These are phyloP conservation scores for Colletotrichum euphorbiae DNA, from an alignment of 2,329 filamentous ascomycete genomes.

Conservation along the genomic window DNA sequence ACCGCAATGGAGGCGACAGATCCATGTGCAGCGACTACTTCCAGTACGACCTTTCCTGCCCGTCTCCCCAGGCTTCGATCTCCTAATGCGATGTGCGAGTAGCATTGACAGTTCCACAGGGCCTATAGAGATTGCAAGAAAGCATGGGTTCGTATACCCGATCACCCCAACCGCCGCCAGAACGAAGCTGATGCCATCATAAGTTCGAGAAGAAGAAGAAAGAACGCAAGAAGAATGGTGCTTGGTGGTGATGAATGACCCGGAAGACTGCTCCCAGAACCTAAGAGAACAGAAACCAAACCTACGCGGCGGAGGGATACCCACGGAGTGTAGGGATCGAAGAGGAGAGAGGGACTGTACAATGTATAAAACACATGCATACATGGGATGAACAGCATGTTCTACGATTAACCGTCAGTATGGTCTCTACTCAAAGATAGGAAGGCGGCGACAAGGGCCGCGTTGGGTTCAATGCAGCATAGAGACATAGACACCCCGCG, in stretches of 20 bases:
- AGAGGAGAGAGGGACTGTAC: conserved; percentile 14
- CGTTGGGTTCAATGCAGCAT: background rate
- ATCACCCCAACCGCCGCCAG: background rate
- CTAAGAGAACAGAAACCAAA: conserved; percentile 12
- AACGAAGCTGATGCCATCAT: background rate
- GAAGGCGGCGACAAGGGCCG: background rate
- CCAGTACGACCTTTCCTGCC: conserved; percentile 67
- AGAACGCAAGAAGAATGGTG: conserved; percentile 44
- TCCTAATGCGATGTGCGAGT: background rate
- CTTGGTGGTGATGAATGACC: conserved; percentile 38
- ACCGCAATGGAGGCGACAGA: conserved; percentile 87
- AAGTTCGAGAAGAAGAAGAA: conserved; percentile 47
- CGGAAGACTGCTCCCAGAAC: background rate
- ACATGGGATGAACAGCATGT: conserved; percentile 12
- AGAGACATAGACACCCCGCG: background rate
- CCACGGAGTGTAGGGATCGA: background rate
- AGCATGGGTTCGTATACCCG: conserved; percentile 76
- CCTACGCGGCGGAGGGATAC: background rate
- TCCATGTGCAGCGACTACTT: conserved; percentile 97
- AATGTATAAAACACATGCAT: conserved; percentile 25
- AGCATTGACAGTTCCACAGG: conserved; percentile 57
- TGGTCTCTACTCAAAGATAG: background rate
- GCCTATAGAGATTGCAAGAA: conserved; percentile 96
- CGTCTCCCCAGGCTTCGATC: no score
- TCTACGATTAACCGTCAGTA: conserved; percentile 15